These are phyloP conservation scores for Trichoderma harzianum DNA, from an alignment of 2,329 filamentous ascomycete genomes.

Conservation along the genomic window DNA sequence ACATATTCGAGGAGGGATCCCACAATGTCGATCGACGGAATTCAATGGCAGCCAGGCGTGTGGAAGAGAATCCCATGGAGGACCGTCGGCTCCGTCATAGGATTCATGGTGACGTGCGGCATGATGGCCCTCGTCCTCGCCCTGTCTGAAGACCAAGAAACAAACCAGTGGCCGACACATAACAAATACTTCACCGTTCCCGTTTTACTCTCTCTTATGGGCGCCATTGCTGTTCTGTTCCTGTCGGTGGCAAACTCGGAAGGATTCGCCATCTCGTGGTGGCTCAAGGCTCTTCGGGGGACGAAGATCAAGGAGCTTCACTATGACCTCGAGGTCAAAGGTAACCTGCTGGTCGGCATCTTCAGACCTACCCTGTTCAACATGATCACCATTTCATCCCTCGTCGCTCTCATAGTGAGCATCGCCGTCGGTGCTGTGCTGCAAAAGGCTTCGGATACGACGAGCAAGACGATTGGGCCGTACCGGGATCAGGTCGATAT, in stretches of 20 bases:
- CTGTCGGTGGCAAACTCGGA: conserved; percentile 2
- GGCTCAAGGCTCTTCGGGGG: conserved; percentile 8
- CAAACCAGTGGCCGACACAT: not conserved
- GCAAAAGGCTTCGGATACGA: conserved; percentile 2
- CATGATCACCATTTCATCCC: not conserved
- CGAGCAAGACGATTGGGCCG: conserved; percentile 5
- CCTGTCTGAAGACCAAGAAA: conserved; percentile 5
- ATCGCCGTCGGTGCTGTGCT: not conserved
- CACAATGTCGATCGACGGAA: not conserved
- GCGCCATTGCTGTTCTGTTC: not conserved
- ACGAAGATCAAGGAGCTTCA: conserved; percentile 12
- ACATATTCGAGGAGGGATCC: not conserved
- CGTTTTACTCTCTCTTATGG: conserved; percentile 4
- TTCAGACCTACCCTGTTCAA: not conserved
- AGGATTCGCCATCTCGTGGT: conserved; percentile 9
- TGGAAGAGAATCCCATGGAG: conserved; percentile 12
- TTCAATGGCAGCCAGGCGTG: conserved; percentile 5
- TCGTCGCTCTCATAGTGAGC: not conserved
- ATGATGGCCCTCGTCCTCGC: conserved; percentile 3
- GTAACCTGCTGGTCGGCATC: not conserved
- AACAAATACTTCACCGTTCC: conserved; percentile 4
- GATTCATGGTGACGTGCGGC: not conserved
- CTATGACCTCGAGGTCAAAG: conserved; percentile 9
- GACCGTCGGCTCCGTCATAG: not conserved
- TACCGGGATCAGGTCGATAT: not conserved